Percentiles rank a stretch among this genome's conserved stretches.
phyloP scores from a whole-genome alignment of 2,329 filamentous ascomycete genomes.

The Chaetomium globosum region DNA sequence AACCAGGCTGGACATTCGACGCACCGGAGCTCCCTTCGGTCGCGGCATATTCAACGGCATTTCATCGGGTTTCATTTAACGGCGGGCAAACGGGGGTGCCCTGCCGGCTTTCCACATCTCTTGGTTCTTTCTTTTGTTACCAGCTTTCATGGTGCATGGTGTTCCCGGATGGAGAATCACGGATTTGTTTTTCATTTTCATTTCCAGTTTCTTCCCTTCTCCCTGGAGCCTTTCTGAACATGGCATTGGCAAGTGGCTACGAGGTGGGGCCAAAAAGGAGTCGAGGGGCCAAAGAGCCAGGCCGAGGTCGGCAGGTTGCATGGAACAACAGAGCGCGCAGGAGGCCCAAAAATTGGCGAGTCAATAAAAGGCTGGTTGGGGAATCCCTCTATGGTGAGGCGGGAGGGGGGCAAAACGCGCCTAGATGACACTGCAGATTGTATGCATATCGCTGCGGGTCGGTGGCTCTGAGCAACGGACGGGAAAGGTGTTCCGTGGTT shows the following conservation, averaged over 20 bases:
- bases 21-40: background rate
- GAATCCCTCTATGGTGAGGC: background rate
- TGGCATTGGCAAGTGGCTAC: constrained; percentile 17
- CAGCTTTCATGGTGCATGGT: constrained; percentile 19
- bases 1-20: constrained; percentile 25
- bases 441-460: background rate
- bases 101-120: constrained; percentile 6
- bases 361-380: constrained; percentile 11
- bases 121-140: background rate
- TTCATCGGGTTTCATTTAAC: constrained; percentile 6
- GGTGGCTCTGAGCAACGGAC: background rate
- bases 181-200: constrained; percentile 7
- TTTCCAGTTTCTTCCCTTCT: constrained; percentile 8
- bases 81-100: constrained; percentile 7
- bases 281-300: constrained; percentile 10
- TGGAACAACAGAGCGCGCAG: background rate
- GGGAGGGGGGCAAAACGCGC: background rate
- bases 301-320: constrained; percentile 1
- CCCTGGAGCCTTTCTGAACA: constrained; percentile 3
- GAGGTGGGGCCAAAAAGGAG: constrained; percentile 18
- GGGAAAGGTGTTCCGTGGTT: background rate
- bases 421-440: constrained; percentile 1
- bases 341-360: constrained; percentile 11
- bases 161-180: constrained; percentile 14
- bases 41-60: constrained; percentile 5